Evolutionary conservation across 192 early-diverging fungal genomes (phyloP), one percentile per base, ranked within the genome.

Genomic region (Rhizophagus clarus): DNA sequence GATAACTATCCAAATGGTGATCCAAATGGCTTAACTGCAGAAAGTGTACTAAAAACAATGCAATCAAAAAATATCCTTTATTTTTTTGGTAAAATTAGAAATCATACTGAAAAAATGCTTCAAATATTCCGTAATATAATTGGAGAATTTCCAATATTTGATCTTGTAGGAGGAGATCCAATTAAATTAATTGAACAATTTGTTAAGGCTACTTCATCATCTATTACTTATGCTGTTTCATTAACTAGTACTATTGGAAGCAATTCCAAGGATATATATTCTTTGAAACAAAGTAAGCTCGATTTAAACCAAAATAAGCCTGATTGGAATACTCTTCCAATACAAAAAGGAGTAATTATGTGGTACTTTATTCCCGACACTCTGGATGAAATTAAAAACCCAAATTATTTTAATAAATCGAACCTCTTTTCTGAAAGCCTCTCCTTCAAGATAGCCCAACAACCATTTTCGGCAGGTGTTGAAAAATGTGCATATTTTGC

Each of bases 1-100:
- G 80, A 81, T 45, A 10, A 45, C 9, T 77, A 81, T 51, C 80
- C 80, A 56, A 22, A 64, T 31, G 80, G 80, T n/a, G 80, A 81
- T 45, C 80, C 80, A 34, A 8, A 56, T 24, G 80, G 80, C 7
- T 66, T 81, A 28, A 74, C 63, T 1, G 80, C 80, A 3, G 80
- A 81, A 63, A 68, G 32, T 34, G 71, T 81, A 34, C 37, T 81
- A 28, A 20, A 7, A n/a, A 60, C 60, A 17, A 76, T 81, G 72
- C 32, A 77, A 64, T 64, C 62, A 17, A 32, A 62, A 45, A 74
- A 49, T 4, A 72, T 81, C 7, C 26, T 81, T 47, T 81, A 81
- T 20, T 73, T 75, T 63, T 81, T 81, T 49, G 72, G 72, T 56
- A 81, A 81, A 32, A 49, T 81, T 51, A 81, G 62, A 22, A 4